Evolutionary conservation across 73 alveolate species (phyloP).

Genomic region (Paramecium tetraurelia): DNA sequence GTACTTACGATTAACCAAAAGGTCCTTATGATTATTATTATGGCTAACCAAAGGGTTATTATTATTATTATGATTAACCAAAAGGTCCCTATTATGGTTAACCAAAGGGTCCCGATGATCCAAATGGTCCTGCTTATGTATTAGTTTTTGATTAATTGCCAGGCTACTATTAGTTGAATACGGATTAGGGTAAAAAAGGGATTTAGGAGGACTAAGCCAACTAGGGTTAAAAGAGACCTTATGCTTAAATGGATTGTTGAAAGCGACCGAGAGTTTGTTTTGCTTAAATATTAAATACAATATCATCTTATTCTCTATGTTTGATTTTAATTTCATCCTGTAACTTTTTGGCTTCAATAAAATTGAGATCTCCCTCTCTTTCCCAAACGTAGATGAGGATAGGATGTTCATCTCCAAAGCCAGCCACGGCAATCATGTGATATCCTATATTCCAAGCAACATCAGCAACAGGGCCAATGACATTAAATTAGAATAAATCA

Average conservation of each 20-base stretch:
- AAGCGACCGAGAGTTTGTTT: background rate
- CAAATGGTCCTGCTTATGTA: background rate
- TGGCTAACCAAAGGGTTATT: background rate
- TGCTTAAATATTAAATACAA: background rate
- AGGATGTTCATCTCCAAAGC: slow-evolving; percentile 96
- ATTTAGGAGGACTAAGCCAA: background rate
- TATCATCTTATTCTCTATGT: background rate
- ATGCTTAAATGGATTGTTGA: background rate
- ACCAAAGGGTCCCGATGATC: background rate
- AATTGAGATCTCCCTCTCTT: slow-evolving; percentile 57
- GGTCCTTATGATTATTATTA: background rate
- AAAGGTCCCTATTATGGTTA: background rate
- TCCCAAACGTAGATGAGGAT: slow-evolving; percentile 87
- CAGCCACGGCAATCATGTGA: slow-evolving; percentile 95
- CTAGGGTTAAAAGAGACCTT: background rate
- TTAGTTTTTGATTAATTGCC: background rate
- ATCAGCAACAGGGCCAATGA: slow-evolving; percentile 88
- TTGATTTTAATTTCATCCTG: slow-evolving; percentile 5
- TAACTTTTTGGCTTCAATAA: slow-evolving; percentile 41
- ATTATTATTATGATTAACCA: background rate
- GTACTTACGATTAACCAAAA: background rate
- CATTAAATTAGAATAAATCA: slow-evolving; percentile 72
- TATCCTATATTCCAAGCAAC: slow-evolving; percentile 93
- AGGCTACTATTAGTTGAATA: background rate
- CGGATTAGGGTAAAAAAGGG: background rate